phyloP scores from a whole-genome alignment of 176 grass and related monocot species.

The Carex pumila region DNA sequence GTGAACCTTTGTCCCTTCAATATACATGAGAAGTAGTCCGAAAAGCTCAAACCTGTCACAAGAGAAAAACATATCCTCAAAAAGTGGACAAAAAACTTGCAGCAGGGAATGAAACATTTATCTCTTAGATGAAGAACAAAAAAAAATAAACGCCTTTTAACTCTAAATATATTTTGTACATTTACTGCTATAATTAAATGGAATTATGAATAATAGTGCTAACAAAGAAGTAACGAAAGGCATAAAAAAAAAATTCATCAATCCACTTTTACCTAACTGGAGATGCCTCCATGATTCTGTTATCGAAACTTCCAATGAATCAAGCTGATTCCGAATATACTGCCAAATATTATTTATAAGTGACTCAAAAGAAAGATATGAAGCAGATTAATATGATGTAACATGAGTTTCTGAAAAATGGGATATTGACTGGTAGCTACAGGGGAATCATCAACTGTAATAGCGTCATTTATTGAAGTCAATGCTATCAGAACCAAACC shows the following conservation, averaged over 20 bases:
- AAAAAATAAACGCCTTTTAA: background rate
- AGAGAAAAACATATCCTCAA: slow-evolving; percentile 7
- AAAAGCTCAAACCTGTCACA: slow-evolving; percentile 40
- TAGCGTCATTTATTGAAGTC: background rate
- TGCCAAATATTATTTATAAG: slow-evolving; percentile 32
- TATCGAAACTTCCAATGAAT: slow-evolving; percentile 70
- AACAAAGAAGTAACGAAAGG: slow-evolving; percentile 1
- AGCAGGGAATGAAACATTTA: background rate
- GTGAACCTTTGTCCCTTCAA: slow-evolving; percentile 26
- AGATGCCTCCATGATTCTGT: slow-evolving; percentile 57
- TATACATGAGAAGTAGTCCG: slow-evolving; percentile 48
- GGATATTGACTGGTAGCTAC: background rate
- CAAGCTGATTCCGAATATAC: slow-evolving; percentile 80
- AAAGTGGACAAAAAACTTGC: background rate
- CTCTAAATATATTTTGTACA: background rate
- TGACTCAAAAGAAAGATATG: slow-evolving; percentile 15
- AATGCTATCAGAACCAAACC: background rate
- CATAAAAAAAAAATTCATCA: background rate
- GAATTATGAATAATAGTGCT: background rate
- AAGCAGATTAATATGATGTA: background rate
- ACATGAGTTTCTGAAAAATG: background rate
- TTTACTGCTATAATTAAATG: background rate
- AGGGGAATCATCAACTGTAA: background rate
- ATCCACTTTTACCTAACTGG: slow-evolving; percentile 48
- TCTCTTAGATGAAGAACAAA: slow-evolving; percentile 14